Evolutionary conservation across 1,284 basidiomycete species (phyloP).

Genomic region (Coniferiporia sulphurascens): DNA sequence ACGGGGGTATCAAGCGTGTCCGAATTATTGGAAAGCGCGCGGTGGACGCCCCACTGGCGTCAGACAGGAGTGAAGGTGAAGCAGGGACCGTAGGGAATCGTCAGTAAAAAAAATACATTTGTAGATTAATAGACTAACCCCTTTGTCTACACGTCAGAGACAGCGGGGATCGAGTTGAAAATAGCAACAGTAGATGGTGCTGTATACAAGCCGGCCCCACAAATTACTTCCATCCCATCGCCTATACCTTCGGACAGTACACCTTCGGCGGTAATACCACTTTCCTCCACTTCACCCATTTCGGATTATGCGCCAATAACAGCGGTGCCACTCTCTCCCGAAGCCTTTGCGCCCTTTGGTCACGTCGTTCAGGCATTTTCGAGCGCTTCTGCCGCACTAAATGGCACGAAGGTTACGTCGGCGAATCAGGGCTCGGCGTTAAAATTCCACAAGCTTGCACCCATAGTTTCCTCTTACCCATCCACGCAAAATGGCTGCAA

Average conservation of each 20-base stretch:
- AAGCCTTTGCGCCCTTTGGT: conserved; percentile 80
- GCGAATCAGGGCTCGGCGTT: conserved; percentile 86
- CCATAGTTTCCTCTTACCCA: conserved; percentile 63
- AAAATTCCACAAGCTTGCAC: conserved; percentile 86
- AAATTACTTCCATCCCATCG: too few species aligned
- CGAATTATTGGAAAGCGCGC: conserved; percentile 72
- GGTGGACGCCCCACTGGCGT: conserved; percentile 8
- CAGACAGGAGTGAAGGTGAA: not conserved
- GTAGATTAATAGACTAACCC: too few species aligned
- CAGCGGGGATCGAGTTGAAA: too few species aligned
- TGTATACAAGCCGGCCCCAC: too few species aligned
- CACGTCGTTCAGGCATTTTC: conserved; percentile 82
- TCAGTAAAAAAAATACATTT: conserved; percentile 4
- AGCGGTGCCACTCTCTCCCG: conserved; percentile 74
- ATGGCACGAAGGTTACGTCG: conserved; percentile 62
- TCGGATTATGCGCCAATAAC: conserved; percentile 34
- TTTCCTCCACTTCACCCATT: not conserved
- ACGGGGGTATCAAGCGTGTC: conserved; percentile 93
- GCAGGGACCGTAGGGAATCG: not conserved
- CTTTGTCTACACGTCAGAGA: too few species aligned
- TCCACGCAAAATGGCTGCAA: conserved; percentile 25
- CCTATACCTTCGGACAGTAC: too few species aligned
- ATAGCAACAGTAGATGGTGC: too few species aligned
- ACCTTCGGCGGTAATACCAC: too few species aligned
- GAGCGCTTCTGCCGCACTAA: conserved; percentile 60